These are phyloP conservation scores for Chlorophyllum brunneum DNA, from an alignment of 768 basidiomycete species.

Conservation along the genomic window DNA sequence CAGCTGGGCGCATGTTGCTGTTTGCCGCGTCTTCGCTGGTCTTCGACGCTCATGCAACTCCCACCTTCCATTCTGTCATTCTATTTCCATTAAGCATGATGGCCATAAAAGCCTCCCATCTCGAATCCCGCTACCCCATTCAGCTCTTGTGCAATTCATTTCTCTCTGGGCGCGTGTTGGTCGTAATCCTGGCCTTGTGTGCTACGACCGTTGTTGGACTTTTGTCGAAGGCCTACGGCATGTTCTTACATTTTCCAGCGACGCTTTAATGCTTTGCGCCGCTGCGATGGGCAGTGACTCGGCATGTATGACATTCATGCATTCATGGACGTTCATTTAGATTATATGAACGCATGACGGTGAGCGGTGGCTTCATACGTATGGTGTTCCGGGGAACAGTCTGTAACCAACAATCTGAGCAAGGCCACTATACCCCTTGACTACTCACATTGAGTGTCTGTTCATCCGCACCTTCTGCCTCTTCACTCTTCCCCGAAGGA, in stretches of 20 bases:
- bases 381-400: no score
- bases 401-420: not conserved
- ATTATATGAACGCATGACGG: not conserved
- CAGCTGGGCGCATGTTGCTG: not conserved
- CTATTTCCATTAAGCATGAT: not conserved
- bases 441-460: constrained; percentile 1
- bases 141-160: not conserved
- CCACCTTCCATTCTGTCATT: constrained; percentile 1
- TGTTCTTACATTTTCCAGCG: no score
- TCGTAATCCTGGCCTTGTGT: not conserved
- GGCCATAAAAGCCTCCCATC: not conserved
- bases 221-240: no score
- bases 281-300: not conserved
- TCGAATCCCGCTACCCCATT: not conserved
- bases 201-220: no score
- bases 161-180: not conserved
- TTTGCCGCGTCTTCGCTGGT: not conserved
- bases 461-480: not conserved
- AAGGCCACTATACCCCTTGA: not conserved
- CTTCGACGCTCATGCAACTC: not conserved
- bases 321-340: not conserved
- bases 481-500: not conserved
- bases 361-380: not conserved
- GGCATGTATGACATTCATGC: not conserved
- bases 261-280: not conserved